These are phyloP conservation scores for Neoscytalidium dimidiatum DNA, from an alignment of 2,329 filamentous ascomycete genomes.

Conservation along the genomic window DNA sequence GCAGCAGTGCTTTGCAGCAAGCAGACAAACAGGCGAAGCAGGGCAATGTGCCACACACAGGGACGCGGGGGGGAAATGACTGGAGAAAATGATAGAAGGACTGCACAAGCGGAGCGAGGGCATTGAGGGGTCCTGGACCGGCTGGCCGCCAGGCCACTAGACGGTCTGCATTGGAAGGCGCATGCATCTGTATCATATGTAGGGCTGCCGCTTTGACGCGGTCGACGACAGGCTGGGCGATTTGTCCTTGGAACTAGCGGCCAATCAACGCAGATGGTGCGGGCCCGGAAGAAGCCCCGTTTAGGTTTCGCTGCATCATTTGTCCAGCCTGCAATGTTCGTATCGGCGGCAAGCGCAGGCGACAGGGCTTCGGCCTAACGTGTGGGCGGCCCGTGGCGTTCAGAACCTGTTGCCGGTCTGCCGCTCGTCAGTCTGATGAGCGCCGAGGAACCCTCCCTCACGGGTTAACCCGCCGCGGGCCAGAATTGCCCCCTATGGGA, in stretches of 20 bases:
- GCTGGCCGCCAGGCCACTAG: not conserved
- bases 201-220: constrained; percentile 13
- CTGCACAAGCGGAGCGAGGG: constrained; percentile 3
- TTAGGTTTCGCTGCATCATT: constrained; percentile 11
- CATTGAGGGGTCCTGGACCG: not conserved
- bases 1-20: not conserved
- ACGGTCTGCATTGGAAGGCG: not conserved
- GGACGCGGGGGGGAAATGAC: not conserved
- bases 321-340: constrained; percentile 8
- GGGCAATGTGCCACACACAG: not conserved
- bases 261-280: constrained; percentile 4
- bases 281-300: constrained; percentile 12
- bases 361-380: constrained; percentile 2
- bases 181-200: constrained; percentile 14
- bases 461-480: not conserved
- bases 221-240: constrained; percentile 7
- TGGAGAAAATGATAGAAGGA: not conserved
- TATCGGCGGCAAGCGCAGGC: constrained; percentile 11
- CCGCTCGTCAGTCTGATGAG: not conserved
- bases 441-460: not conserved
- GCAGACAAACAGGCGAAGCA: not conserved
- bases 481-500: no score
- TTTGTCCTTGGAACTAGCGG: not conserved
- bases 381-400: constrained; percentile 1
- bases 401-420: constrained; percentile 4